Evolutionary conservation across 1,284 basidiomycete species (phyloP), one percentile per base, ranked within the genome.

Genomic region (Microstroma glucosiphilum): DNA sequence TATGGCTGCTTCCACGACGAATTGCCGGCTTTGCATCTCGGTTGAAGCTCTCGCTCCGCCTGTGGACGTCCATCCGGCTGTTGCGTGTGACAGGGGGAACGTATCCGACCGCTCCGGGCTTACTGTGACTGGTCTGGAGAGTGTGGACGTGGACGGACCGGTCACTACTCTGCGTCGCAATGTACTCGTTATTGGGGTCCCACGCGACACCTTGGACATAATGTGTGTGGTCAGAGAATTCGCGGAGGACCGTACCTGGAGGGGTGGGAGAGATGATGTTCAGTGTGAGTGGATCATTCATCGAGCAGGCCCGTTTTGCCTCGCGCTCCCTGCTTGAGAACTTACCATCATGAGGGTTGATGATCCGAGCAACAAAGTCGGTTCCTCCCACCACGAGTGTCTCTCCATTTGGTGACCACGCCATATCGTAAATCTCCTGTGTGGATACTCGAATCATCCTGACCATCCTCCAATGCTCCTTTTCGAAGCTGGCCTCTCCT

Each of bases 391-490:
- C 89, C 58, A 97, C 86, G 63, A 99, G 85, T 69, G 90, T 93
- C 71, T 94, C 90, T 55, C 93, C 92, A 25, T 89, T 88, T 0
- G 96, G 96, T 68, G 91, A 92, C 94, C 94, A 98, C 0, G 92
- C 91, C 54, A 98, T 83, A 79, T 98, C 94, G 79, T 98, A 97
- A 12, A 98, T 91, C 80, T 97, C 92, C 53, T 71, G 69, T 46
- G 69, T 62, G 1, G 75, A 72, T 17, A 73, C 68, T 88, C 90
- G 84, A 73, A 94, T 88, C 64, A 91, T 90, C 46, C 88, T 90
- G 60, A 92, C 87, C 21, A 91, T 88, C 75, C 91, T 89, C 94
- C 94, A 98, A 72, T 88, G 88, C 79, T 98, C 94, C 80, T 92
- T 94, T 80, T 96, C 93, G 70, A 89, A 87, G 68, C 88, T 87